These are phyloP conservation scores for Ogataea degrootiae DNA, from an alignment of 805 yeast species.

Conservation along the genomic window DNA sequence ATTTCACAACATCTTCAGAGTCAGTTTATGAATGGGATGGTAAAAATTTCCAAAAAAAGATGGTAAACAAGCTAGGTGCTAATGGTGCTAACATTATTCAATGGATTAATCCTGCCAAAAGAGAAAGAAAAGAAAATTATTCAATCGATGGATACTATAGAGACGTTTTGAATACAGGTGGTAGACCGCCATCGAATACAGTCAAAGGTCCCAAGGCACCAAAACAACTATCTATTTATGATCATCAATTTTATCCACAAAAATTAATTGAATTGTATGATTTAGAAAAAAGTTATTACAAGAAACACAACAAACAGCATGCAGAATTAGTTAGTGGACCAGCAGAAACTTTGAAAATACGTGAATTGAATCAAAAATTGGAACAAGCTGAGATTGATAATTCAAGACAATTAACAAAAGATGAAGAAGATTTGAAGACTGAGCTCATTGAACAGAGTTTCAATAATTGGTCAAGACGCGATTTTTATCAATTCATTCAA, in stretches of 20 bases:
- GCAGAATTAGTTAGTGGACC: slow-evolving; percentile 61
- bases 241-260: slow-evolving; percentile 88
- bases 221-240: slow-evolving; percentile 73
- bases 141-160: slow-evolving; percentile 72
- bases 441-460: slow-evolving; percentile 64
- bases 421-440: slow-evolving; percentile 62
- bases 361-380: slow-evolving; percentile 30
- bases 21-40: slow-evolving; percentile 89
- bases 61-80: slow-evolving; percentile 29
- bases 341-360: slow-evolving; percentile 18
- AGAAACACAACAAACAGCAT: slow-evolving; percentile 59
- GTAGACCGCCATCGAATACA: slow-evolving; percentile 39
- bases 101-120: slow-evolving; percentile 83
- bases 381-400: slow-evolving; percentile 71
- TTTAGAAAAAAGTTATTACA: slow-evolving; percentile 71
- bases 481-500: slow-evolving; percentile 76
- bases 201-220: slow-evolving; percentile 75
- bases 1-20: slow-evolving; percentile 49
- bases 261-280: slow-evolving; percentile 72
- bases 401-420: slow-evolving; percentile 78
- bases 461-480: slow-evolving; percentile 80
- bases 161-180: slow-evolving; percentile 59
- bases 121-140: slow-evolving; percentile 81
- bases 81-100: slow-evolving; percentile 38
- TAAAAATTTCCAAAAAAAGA: slow-evolving; percentile 68